phyloP scores from a whole-genome alignment of 2,329 filamentous ascomycete genomes.

The Onygena corvina region DNA sequence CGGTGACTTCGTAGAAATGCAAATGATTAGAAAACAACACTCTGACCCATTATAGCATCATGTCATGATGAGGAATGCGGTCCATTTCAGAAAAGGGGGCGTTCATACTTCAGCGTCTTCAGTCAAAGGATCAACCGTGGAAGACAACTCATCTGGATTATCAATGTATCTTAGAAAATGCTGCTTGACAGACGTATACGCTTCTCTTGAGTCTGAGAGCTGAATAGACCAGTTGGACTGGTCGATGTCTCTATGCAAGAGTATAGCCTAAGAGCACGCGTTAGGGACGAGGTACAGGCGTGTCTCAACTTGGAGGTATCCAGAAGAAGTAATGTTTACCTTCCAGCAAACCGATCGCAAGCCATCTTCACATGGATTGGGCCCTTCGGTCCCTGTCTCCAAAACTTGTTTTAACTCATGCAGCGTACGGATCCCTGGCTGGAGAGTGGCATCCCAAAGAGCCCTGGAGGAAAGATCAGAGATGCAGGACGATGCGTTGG shows the following conservation, averaged over 20 bases:
- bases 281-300: constrained; percentile 7
- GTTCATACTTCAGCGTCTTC: constrained; percentile 58
- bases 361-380: constrained; percentile 56
- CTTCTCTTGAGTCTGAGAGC: constrained; percentile 55
- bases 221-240: constrained; percentile 55
- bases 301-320: neutral
- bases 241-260: constrained; percentile 60
- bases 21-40: constrained; percentile 18
- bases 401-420: constrained; percentile 55
- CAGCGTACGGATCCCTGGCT: constrained; percentile 40
- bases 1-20: constrained; percentile 54
- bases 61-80: constrained; percentile 20
- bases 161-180: constrained; percentile 73
- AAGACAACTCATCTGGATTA: constrained; percentile 67
- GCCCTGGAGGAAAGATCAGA: constrained; percentile 34
- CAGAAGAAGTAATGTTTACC: constrained; percentile 37
- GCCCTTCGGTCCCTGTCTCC: constrained; percentile 43
- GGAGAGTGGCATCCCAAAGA: constrained; percentile 55
- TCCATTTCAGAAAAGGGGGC: too few relatives aligned
- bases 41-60: neutral
- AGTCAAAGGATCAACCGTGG: constrained; percentile 68
- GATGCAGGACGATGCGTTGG: neutral
- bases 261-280: constrained; percentile 51
- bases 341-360: constrained; percentile 90
- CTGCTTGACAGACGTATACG: constrained; percentile 59